Percentiles rank a stretch among this genome's conserved stretches.
phyloP scores from a whole-genome alignment of 1,139 yeast species.

The Hansenula sp. region DNA sequence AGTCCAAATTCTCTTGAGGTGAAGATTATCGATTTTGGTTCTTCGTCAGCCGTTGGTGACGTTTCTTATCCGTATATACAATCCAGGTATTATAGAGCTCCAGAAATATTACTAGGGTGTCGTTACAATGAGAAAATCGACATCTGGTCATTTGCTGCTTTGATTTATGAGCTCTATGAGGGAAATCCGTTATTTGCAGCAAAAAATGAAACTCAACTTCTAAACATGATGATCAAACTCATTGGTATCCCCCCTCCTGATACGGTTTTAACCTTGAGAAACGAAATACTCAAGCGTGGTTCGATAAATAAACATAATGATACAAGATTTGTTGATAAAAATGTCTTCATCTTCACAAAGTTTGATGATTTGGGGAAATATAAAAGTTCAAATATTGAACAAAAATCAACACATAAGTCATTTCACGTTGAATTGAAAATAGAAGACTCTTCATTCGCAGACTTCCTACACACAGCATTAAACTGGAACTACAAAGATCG shows the following conservation, averaged over 20 bases:
- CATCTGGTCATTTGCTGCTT: conserved; percentile 77
- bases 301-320: conserved; percentile 22
- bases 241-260: conserved; percentile 56
- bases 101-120: conserved; percentile 82
- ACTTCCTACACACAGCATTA: conserved; percentile 14
- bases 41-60: conserved; percentile 47
- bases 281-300: conserved; percentile 18
- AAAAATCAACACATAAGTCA: conserved; percentile 5
- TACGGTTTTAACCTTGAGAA: conserved; percentile 33
- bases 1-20: conserved; percentile 33
- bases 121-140: conserved; percentile 67
- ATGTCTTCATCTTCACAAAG: conserved; percentile 25
- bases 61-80: conserved; percentile 56
- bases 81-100: conserved; percentile 64
- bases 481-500: conserved; percentile 20
- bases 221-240: conserved; percentile 52
- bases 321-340: conserved; percentile 13
- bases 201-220: conserved; percentile 61
- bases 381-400: conserved; percentile 21
- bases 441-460: conserved; percentile 13
- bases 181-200: conserved; percentile 74
- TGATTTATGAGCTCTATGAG: conserved; percentile 58
- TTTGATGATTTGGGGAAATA: conserved; percentile 39
- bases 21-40: conserved; percentile 64
- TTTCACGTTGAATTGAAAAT: not conserved